Base-by-base conservation (phyloP, 2,329 filamentous ascomycete species). In the Colletotrichum sidae region DNA sequence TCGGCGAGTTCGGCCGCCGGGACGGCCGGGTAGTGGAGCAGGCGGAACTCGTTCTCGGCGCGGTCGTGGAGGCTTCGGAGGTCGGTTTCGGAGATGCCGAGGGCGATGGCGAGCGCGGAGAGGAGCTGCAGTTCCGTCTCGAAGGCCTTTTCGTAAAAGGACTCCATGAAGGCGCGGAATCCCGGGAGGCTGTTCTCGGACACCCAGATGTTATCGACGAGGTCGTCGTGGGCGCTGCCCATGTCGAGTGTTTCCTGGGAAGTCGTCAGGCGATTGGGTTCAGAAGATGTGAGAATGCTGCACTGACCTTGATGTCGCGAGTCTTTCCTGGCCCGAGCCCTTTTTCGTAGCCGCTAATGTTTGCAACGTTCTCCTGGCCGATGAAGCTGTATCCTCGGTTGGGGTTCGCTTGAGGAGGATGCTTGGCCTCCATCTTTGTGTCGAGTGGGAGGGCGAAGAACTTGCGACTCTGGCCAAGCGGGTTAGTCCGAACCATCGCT, bases 1-100 rank as follows among this genome's bases (percentile, higher is more conserved):
- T 63, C 55, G 5, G 39, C 80, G 6, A 77, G 82, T 34, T 70
- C 80, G 15, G 80, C 79, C 1, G 76, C 80, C 8, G 81, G 78
- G 63, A 62, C 74, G 8, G 68, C 53, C 3, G 67, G 68, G 8
- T 68, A 70, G 44, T 69, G 65, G 4, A 68, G 60, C 10, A 70
- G 51, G 9, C 68, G 68, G 34, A 70, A 58, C 55, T 70, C 65
- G 17, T 67, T 69, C 15, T 67, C 59, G 17, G 51, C 60, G 12
- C 58, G 57, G 39, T 66, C 55, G 47, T 65, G 57, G 37, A 67
- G 57, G 2, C 50, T 8, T 37, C 25, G 42, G 4, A 68, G 38
- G 34, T 62, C 51, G 15, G 69, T 68, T 3, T 72, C 70, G 3
- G 72, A 68, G 1, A 79, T 67, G 3, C 72, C 74, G 7, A 79